Percentiles rank a stretch among this genome's conserved stretches.
Conservation (phyloP, 352 stramenopile species). For the Phytophthora sp. region DNA sequence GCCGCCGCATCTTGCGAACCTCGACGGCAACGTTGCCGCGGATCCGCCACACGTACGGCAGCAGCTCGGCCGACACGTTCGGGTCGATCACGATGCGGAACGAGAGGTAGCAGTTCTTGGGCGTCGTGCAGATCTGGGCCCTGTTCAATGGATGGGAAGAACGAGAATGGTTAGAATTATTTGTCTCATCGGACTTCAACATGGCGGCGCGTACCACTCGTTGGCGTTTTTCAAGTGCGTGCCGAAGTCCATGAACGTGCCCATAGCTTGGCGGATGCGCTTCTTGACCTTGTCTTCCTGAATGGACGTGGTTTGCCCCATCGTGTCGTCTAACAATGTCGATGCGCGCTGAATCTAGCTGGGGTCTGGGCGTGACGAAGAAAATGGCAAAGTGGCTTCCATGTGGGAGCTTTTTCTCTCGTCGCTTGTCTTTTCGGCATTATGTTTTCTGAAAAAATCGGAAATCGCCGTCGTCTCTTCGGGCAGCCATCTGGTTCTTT, state of each 20-base stretch:
- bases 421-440: slow-evolving; percentile 7
- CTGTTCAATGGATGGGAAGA: slow-evolving; percentile 34
- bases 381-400: slow-evolving; percentile 40
- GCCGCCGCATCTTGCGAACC: slow-evolving; percentile 73
- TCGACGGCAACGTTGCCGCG: slow-evolving; percentile 74
- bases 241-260: slow-evolving; percentile 74
- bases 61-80: slow-evolving; percentile 59
- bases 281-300: slow-evolving; percentile 82
- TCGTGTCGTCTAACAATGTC: slow-evolving; percentile 25
- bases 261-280: slow-evolving; percentile 69
- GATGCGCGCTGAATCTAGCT: background rate
- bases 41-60: slow-evolving; percentile 79
- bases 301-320: slow-evolving; percentile 74
- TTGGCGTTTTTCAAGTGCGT: slow-evolving; percentile 77
- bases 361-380: slow-evolving; percentile 1
- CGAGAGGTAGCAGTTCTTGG: slow-evolving; percentile 76
- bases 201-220: slow-evolving; percentile 63
- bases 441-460: slow-evolving; percentile 24
- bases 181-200: slow-evolving; percentile 24
- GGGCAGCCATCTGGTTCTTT: slow-evolving; percentile 24
- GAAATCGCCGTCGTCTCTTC: slow-evolving; percentile 24
- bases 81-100: slow-evolving; percentile 80
- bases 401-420: slow-evolving; percentile 2
- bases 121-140: slow-evolving; percentile 71
- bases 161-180: slow-evolving; percentile 2